Base-by-base conservation (phyloP, 1,284 basidiomycete genomes). In the Moesziomyces aphidis region DNA sequence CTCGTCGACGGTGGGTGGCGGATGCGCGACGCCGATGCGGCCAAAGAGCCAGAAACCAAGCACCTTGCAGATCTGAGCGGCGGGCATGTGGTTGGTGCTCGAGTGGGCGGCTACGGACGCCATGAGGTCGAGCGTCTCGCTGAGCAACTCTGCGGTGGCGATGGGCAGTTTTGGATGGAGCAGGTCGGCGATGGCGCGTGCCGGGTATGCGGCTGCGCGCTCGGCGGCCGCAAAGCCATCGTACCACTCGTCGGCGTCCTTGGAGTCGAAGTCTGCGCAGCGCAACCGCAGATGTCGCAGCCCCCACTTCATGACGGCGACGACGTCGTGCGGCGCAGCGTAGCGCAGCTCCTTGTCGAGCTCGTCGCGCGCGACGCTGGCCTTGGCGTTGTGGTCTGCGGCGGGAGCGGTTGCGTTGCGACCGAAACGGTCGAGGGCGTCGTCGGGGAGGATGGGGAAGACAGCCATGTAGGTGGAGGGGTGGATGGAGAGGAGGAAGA, bases 11-110 rank as follows among this genome's bases (percentile, higher is more conserved):
- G 62, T 75, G n/a, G 71, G 67, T 9, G 72, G 76, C 0, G 73
- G 71, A 54, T 73, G 72, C 15, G 76, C 76, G 1, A 64, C 61
- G 1, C 70, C 78, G 21, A 77, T 71, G 2, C 74, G 23, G 2
- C 78, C 79, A 31, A 79, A 66, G 23, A 81, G 34, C 79, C 79
- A 81, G 52, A 69, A 80, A 1, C 77, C 77, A 7, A 80, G 46
- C 19, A 69, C 49, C 21, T 58, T 64, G 55, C 71, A 74, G 24
- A 81, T 47, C 5, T 62, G 23, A 0, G 67, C 61, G 4, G 78
- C 72, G 1, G 79, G 70, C 79, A 81, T 81, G 48, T 76, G 76
- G 54, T 81, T 81, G 55, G 44, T 59, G 45, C 56, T 46, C 36
- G 65, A 47, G 50, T 81, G 78, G 2, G 79, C 78, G 5, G 77